Conservation (phyloP, 2,329 filamentous ascomycete species). For the Aotearoamyces nothofagi region DNA sequence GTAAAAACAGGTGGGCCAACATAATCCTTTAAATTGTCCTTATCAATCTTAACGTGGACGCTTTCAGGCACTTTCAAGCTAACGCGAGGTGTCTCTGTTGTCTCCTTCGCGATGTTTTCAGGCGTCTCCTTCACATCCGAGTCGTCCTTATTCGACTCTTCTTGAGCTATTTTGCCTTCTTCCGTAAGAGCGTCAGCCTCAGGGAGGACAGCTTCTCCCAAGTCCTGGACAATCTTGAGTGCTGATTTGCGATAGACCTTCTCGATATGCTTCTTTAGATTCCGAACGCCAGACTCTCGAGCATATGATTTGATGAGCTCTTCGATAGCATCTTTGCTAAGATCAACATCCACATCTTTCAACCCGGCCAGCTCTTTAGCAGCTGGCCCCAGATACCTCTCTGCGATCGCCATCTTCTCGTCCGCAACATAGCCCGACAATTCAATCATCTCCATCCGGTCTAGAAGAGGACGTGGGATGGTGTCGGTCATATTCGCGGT, state of each 20-base stretch:
- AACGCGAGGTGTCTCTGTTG: constrained; percentile 52
- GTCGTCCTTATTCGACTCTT: constrained; percentile 53
- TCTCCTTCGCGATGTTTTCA: constrained; percentile 35
- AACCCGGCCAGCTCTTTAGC: constrained; percentile 91
- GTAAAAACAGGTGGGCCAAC: constrained; percentile 94
- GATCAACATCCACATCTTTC: constrained; percentile 77
- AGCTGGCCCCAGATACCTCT: constrained; percentile 79
- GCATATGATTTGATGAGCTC: constrained; percentile 98
- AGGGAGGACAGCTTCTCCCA: constrained; percentile 70
- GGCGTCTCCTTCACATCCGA: constrained; percentile 47
- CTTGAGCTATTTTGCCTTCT: constrained; percentile 65
- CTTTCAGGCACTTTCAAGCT: constrained; percentile 71
- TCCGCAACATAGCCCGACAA: constrained; percentile 93
- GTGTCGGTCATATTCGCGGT: constrained; percentile 99
- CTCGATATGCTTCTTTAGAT: constrained; percentile 98
- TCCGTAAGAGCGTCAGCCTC: constrained; percentile 74
- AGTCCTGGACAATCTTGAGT: constrained; percentile 88
- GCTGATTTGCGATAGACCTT: constrained; percentile 97
- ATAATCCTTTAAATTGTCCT: constrained; percentile 88
- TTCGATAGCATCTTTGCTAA: constrained; percentile 77
- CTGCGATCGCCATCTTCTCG: constrained; percentile 97
- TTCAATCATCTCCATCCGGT: constrained; percentile 96
- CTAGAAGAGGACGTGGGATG: constrained; percentile 81
- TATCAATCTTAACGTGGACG: constrained; percentile 75
- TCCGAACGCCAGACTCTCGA: constrained; percentile 90